Evolutionary conservation across 331 rosid species (phyloP).

Genomic region (Malus hybrid): DNA sequence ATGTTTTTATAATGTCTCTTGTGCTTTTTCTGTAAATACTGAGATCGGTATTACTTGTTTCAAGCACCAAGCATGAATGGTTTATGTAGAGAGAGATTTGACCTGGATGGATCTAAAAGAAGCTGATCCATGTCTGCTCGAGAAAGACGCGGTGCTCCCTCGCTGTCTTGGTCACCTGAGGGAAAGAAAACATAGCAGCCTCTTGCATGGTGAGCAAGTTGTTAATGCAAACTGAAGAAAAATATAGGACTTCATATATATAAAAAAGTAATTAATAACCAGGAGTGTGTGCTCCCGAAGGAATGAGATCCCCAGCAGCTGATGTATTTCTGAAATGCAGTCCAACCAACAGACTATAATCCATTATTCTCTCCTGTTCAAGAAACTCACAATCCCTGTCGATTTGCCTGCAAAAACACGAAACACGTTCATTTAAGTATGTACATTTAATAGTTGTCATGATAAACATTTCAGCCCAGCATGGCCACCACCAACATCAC

Average conservation of each 20-base stretch:
- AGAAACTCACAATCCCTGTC: conserved; percentile 76
- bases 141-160: conserved; percentile 39
- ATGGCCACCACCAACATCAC: neutral
- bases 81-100: neutral
- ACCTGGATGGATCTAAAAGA: conserved; percentile 67
- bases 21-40: neutral
- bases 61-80: neutral
- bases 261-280: conserved; percentile 20
- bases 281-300: conserved; percentile 34
- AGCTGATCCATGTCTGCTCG: conserved; percentile 50
- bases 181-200: neutral
- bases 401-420: conserved; percentile 45
- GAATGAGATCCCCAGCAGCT: conserved; percentile 52
- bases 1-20: neutral
- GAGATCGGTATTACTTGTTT: neutral
- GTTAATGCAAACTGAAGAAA: neutral
- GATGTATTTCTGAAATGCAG: conserved; percentile 68
- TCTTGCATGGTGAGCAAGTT: neutral
- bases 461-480: neutral
- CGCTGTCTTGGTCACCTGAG: conserved; percentile 41
- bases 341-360: conserved; percentile 71
- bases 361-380: conserved; percentile 87
- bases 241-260: neutral
- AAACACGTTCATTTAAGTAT: neutral
- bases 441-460: neutral